Percentiles rank a stretch among this genome's conserved stretches.
phyloP scores from a whole-genome alignment of 2,329 filamentous ascomycete genomes.

The Blastomyces silverae region DNA sequence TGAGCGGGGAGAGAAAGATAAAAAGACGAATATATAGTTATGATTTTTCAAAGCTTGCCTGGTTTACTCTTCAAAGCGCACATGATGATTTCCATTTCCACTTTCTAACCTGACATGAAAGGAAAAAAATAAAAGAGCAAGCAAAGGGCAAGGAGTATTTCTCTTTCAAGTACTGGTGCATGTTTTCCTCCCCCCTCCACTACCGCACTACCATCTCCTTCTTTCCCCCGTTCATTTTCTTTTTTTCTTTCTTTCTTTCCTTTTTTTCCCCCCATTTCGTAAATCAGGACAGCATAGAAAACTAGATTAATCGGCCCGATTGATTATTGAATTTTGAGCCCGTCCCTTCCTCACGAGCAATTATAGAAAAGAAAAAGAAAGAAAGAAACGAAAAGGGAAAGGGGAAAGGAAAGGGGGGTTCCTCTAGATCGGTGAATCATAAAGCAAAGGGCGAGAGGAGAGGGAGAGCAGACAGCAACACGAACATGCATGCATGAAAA shows the following conservation, averaged over 20 bases:
- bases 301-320: background rate
- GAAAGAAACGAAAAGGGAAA: slow-evolving; percentile 7
- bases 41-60: background rate
- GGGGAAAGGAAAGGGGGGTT: slow-evolving; percentile 10
- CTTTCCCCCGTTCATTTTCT: too few relatives aligned
- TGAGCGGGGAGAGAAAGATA: background rate
- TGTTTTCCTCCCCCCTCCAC: background rate
- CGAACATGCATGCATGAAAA: slow-evolving; percentile 3
- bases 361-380: slow-evolving; percentile 6
- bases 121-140: background rate
- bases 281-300: background rate
- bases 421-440: background rate
- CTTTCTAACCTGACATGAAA: slow-evolving; percentile 7
- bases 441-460: background rate
- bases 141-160: background rate
- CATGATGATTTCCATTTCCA: background rate
- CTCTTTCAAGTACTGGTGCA: background rate
- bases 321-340: background rate
- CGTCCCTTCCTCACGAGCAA: background rate
- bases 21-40: background rate
- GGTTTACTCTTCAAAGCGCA: slow-evolving; percentile 1
- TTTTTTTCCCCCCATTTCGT: background rate
- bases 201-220: background rate
- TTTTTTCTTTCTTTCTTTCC: too few relatives aligned
- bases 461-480: background rate